A percentile compares a stretch with the other conserved stretches of the same genome.
Evolutionary conservation across 306 rosid species (phyloP).

Genomic region (Phaseolus lunatus): DNA sequence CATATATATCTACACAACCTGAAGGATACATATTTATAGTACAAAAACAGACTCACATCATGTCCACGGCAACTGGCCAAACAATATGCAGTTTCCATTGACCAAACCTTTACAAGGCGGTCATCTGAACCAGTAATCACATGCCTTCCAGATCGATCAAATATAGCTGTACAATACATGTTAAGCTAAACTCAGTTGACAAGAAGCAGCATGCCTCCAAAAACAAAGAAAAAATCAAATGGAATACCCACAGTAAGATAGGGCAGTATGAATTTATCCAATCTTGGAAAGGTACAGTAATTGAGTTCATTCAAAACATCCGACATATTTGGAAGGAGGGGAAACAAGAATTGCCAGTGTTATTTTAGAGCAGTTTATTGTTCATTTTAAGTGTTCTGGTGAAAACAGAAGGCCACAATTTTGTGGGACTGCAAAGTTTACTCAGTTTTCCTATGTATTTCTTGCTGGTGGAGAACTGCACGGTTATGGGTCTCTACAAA

Average conservation of each 20-base stretch:
- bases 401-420: no score
- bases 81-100: conserved; percentile 97
- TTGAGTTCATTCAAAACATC: conserved; percentile 34
- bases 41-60: conserved; percentile 69
- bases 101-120: conserved; percentile 97
- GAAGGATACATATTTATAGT: conserved; percentile 24
- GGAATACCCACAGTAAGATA: conserved; percentile 18
- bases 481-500: no score
- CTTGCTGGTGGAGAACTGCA: no score
- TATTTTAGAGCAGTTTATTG: conserved; percentile 28
- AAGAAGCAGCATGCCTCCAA: conserved; percentile 35
- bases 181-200: conserved; percentile 46
- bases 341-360: not conserved
- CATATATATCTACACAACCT: conserved; percentile 23
- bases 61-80: conserved; percentile 99
- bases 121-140: conserved; percentile 98
- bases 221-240: conserved; percentile 38
- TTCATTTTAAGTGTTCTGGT: not conserved
- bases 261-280: conserved; percentile 20
- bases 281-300: conserved; percentile 35
- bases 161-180: conserved; percentile 72
- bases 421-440: no score
- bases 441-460: no score
- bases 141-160: conserved; percentile 94
- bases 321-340: not conserved